phyloP scores from a whole-genome alignment of 2,329 filamentous ascomycete genomes.

The Tolypocladium sp. region DNA sequence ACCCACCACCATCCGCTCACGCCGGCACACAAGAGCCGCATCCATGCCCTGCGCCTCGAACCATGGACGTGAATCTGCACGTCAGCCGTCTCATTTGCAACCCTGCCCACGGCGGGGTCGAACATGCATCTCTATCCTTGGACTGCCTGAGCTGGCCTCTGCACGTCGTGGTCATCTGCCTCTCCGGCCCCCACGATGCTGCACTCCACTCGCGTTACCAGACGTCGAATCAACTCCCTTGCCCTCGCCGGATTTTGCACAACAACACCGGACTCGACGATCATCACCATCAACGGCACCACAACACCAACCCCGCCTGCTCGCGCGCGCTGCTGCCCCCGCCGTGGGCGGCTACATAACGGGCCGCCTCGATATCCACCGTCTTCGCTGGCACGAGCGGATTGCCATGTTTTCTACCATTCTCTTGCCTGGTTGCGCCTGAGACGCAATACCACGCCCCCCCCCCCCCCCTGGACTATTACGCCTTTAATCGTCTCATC shows the following conservation, averaged over 20 bases:
- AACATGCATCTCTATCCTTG: constrained; percentile 5
- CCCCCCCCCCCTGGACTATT: not conserved
- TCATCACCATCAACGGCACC: not conserved
- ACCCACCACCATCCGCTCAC: not conserved
- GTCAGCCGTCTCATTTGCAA: constrained; percentile 4
- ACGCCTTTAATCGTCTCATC: constrained; percentile 1
- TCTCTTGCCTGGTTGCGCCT: not conserved
- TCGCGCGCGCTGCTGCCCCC: not conserved
- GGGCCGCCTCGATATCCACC: constrained; percentile 5
- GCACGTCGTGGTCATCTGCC: constrained; percentile 7
- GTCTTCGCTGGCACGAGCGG: constrained; percentile 14
- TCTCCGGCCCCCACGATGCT: constrained; percentile 3
- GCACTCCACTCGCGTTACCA: constrained; percentile 1
- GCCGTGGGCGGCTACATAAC: constrained; percentile 6
- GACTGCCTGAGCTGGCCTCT: constrained; percentile 4
- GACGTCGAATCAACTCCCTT: constrained; percentile 7
- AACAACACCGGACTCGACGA: not conserved
- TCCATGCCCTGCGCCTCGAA: not conserved
- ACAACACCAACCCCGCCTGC: not conserved
- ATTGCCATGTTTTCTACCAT: not conserved
- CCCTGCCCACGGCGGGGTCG: constrained; percentile 6
- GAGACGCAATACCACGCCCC: not conserved
- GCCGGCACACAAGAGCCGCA: constrained; percentile 1
- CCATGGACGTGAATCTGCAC: constrained; percentile 3
- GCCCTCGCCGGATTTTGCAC: constrained; percentile 3